Evolutionary conservation across 768 basidiomycete species (phyloP).

Genomic region (Pisolithus tinctorius): DNA sequence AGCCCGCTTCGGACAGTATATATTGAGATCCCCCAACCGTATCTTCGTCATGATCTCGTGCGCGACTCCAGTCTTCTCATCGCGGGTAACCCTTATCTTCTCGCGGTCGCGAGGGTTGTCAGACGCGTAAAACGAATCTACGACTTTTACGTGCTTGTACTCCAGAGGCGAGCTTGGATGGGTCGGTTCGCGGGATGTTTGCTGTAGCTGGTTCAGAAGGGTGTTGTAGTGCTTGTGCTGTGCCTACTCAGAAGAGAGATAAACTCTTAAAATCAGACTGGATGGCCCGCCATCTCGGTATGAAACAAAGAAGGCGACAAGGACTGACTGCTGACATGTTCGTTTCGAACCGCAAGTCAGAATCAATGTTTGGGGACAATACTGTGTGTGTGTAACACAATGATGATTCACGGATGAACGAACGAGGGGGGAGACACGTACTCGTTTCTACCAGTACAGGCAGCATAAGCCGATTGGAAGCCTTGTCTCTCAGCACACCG

Average conservation of each 20-base stretch:
- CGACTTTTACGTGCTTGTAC: constrained; percentile 70
- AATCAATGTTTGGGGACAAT: constrained; percentile 44
- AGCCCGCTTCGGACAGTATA: constrained; percentile 71
- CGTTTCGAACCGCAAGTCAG: constrained; percentile 77
- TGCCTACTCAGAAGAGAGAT: constrained; percentile 35
- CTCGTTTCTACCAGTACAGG: constrained; percentile 83
- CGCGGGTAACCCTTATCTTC: constrained; percentile 79
- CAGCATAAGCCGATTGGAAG: constrained; percentile 49
- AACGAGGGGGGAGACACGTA: constrained; percentile 33
- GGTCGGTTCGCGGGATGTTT: constrained; percentile 44
- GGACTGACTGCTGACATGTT: constrained; percentile 82
- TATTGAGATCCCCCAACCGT: constrained; percentile 80
- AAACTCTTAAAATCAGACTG: constrained; percentile 4
- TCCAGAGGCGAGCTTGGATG: constrained; percentile 53
- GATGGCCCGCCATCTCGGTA: neutral
- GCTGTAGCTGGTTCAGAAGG: constrained; percentile 76
- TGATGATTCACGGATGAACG: constrained; percentile 2
- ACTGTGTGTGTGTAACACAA: constrained; percentile 40
- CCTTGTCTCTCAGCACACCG: constrained; percentile 61
- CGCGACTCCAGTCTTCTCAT: constrained; percentile 64
- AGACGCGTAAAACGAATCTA: constrained; percentile 70
- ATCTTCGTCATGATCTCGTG: constrained; percentile 71
- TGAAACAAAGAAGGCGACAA: neutral
- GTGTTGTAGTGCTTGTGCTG: constrained; percentile 87
- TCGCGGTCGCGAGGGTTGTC: constrained; percentile 33